Base-by-base conservation (phyloP, 176 grass and related monocot species). In the Eragrostis curvula region DNA sequence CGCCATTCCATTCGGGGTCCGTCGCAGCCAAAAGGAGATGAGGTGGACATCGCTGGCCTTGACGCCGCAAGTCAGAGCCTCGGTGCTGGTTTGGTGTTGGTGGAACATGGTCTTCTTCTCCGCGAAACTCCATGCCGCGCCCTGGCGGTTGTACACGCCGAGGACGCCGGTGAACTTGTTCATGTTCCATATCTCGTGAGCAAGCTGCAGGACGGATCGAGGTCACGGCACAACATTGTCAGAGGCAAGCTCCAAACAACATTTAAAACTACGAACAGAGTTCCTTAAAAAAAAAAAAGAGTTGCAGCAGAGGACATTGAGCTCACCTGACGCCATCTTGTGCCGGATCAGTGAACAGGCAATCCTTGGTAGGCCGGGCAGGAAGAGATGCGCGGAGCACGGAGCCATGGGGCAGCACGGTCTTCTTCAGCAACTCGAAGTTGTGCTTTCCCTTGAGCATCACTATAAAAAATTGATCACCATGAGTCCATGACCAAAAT, bases 141-240 rank as follows among this genome's bases (percentile, higher is more conserved):
- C 96, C 88, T 98, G 96, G 88, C 96, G 95, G 50, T 98, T 98
- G 88, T 93, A 98, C 52, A 98, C 92, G 44, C 96, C 96, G 18
- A 98, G 73, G 0, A 98, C 88, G 23, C 96, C 96, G 3, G 84
- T 95, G 88, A 86, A 95, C 47, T 82, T 98, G 86, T 98, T 98
- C 90, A 98, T 95, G 86, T 98, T 98, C 96, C 96, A 98, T 63
- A 98, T 93, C 88, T 98, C n/a, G n/a, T 98, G 46, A 98, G 88
- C 90, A 98, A 89, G 78, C 82, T 98, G 47, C 80, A 85, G 58
- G 9, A 69, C 53, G 0, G 36, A 83, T 40, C n/a, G n/a, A n/a
- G n/a, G 50, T 3, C 20, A 47, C 12, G 20, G 10, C 21, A 73
- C 0, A 44, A 13, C n/a, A 77, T 20, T 48, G 55, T 84, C 66